phyloP scores from a whole-genome alignment of 164 flowering plant species.

The Protea cynaroides region DNA sequence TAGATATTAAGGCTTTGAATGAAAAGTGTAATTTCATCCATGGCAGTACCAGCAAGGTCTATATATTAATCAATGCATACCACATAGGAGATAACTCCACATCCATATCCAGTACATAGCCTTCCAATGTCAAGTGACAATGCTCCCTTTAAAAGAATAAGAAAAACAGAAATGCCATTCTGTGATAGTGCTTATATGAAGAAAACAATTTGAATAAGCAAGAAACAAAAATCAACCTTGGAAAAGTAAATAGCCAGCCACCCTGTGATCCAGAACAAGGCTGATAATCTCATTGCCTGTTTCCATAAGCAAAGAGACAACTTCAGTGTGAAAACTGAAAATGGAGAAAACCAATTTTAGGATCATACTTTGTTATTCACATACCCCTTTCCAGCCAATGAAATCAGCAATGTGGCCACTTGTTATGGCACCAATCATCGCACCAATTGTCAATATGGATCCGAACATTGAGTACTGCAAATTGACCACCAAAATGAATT shows the following conservation, averaged over 20 bases:
- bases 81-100: conserved; percentile 74
- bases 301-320: conserved; percentile 7
- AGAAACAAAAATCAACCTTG: conserved; percentile 27
- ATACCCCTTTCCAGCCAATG: conserved; percentile 63
- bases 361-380: not conserved
- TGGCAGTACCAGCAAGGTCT: too few relatives aligned
- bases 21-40: not conserved
- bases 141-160: conserved; percentile 41
- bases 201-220: not conserved
- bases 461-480: conserved; percentile 60
- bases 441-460: conserved; percentile 59
- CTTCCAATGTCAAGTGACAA: conserved; percentile 57
- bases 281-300: conserved; percentile 83
- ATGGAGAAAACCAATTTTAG: not conserved
- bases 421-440: conserved; percentile 61
- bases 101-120: conserved; percentile 64
- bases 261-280: conserved; percentile 62
- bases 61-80: conserved; percentile 25
- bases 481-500: conserved; percentile 1
- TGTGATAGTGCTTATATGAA: not conserved
- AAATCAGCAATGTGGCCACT: conserved; percentile 56
- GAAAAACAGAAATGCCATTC: too few relatives aligned
- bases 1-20: not conserved
- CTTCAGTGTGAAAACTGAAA: not conserved
- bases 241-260: conserved; percentile 72